phyloP scores from a whole-genome alignment of 495 filamentous ascomycete species.

The Lophiostoma macrostomum region DNA sequence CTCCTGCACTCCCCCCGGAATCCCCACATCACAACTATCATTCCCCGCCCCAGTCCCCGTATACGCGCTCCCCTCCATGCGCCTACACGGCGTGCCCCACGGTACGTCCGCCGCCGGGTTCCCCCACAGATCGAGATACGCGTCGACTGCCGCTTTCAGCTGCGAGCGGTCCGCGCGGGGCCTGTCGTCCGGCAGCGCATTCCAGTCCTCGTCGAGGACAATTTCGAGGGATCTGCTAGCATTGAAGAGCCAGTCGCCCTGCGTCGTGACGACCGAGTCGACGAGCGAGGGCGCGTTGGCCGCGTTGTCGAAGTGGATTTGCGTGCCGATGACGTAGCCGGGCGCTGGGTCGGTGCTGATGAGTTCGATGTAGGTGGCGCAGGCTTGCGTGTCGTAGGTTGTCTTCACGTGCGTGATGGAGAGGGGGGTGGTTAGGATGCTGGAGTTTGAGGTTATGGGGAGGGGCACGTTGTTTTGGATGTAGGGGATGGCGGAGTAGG shows the following conservation, averaged over 20 bases:
- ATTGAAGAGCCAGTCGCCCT: slow-evolving; percentile 22
- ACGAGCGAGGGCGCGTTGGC: not conserved
- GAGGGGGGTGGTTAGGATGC: not conserved
- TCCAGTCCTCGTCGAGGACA: slow-evolving; percentile 1
- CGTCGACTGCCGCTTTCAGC: slow-evolving; percentile 7
- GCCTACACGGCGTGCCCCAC: slow-evolving; percentile 44
- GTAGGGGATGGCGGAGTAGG: not conserved
- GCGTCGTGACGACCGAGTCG: slow-evolving; percentile 9
- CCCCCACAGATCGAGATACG: slow-evolving; percentile 36
- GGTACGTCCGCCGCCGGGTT: slow-evolving; percentile 43
- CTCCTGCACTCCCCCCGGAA: slow-evolving; percentile 37
- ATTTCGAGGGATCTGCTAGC: not conserved
- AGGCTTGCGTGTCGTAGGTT: not conserved
- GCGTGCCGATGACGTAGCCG: slow-evolving; percentile 17
- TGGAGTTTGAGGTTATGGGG: not conserved
- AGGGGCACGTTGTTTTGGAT: slow-evolving; percentile 4
- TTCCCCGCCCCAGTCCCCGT: slow-evolving; percentile 26
- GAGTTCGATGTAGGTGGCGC: slow-evolving; percentile 20
- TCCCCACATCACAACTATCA: slow-evolving; percentile 41
- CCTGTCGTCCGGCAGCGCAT: not conserved
- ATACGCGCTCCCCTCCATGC: slow-evolving; percentile 15
- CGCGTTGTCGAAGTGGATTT: slow-evolving; percentile 1
- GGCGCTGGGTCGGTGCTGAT: not conserved
- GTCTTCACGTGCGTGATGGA: slow-evolving; percentile 10
- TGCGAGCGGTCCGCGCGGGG: not conserved